A percentile compares a stretch with the other conserved stretches of the same genome.
Conservation (phyloP, 2,329 filamentous ascomycete genomes). For the Gaeumannomyces sp. region DNA sequence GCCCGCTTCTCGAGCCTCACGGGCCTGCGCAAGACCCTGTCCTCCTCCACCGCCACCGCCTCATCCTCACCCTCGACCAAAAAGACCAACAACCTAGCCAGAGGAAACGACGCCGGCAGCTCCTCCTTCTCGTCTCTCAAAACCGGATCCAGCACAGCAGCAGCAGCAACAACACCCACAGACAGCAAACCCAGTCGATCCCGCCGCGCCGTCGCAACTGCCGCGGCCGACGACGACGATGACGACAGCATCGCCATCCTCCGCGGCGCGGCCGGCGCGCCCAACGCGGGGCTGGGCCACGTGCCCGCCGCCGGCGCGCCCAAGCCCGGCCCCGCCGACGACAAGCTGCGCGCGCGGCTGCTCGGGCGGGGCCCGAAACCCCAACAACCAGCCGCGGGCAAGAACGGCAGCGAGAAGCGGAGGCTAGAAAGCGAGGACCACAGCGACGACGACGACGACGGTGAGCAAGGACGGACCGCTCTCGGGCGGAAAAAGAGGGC, state of each 20-base stretch:
- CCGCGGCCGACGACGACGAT: neutral
- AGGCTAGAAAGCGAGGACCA: slow-evolving; percentile 13
- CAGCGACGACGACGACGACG: slow-evolving; percentile 23
- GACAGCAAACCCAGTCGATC: neutral
- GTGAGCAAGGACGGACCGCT: slow-evolving; percentile 23
- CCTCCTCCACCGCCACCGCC: slow-evolving; percentile 25
- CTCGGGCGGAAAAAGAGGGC: slow-evolving; percentile 18
- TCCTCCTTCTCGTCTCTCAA: slow-evolving; percentile 3
- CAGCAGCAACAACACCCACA: neutral
- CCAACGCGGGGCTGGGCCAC: slow-evolving; percentile 38
- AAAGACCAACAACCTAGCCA: neutral
- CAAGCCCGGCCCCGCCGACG: slow-evolving; percentile 18
- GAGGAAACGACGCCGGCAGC: no score
- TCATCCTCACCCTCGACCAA: neutral
- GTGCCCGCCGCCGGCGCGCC: slow-evolving; percentile 21
- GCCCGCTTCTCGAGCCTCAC: slow-evolving; percentile 2
- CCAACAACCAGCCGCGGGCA: slow-evolving; percentile 10
- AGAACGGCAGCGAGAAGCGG: slow-evolving; percentile 11
- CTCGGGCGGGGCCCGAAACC: slow-evolving; percentile 17
- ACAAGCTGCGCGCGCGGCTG: slow-evolving; percentile 25
- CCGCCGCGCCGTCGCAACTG: neutral
- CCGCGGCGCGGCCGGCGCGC: slow-evolving; percentile 8
- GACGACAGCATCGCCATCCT: slow-evolving; percentile 6
- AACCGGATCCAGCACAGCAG: neutral
- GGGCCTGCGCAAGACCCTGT: slow-evolving; percentile 28